Conservation (phyloP, 345 rosid species). For the Populus ilicifolia region DNA sequence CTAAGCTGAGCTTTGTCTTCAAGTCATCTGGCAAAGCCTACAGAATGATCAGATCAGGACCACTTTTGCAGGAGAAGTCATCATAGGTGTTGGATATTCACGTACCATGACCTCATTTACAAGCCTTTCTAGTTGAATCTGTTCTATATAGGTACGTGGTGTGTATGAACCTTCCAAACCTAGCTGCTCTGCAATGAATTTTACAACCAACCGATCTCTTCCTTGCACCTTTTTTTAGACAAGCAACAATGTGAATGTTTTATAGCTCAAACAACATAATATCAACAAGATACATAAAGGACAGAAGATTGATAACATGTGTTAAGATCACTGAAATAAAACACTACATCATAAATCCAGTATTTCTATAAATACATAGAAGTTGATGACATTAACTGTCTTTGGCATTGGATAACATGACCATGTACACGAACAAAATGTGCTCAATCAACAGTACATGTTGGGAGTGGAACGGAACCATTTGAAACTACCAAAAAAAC, state of each 20-base stretch:
- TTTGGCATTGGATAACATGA: not conserved
- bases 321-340: not conserved
- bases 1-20: constrained; percentile 81
- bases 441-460: not conserved
- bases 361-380: not conserved
- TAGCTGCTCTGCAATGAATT: constrained; percentile 64
- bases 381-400: not conserved
- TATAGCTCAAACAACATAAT: not conserved
- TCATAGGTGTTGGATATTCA: constrained; percentile 19
- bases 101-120: constrained; percentile 95
- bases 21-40: constrained; percentile 96
- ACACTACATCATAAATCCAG: constrained; percentile 1
- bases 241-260: not conserved
- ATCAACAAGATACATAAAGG: not conserved
- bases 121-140: constrained; percentile 96
- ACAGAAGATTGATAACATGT: not conserved
- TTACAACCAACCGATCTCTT: constrained; percentile 66
- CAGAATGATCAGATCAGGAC: constrained; percentile 32
- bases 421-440: not conserved
- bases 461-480: not conserved
- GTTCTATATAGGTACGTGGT: constrained; percentile 93
- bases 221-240: constrained; percentile 84
- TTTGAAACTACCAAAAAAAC: not conserved
- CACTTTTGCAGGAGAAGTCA: constrained; percentile 27
- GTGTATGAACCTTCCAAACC: constrained; percentile 86